Base-by-base conservation (phyloP, 805 yeast genomes). In the Candida endomychidarum region DNA sequence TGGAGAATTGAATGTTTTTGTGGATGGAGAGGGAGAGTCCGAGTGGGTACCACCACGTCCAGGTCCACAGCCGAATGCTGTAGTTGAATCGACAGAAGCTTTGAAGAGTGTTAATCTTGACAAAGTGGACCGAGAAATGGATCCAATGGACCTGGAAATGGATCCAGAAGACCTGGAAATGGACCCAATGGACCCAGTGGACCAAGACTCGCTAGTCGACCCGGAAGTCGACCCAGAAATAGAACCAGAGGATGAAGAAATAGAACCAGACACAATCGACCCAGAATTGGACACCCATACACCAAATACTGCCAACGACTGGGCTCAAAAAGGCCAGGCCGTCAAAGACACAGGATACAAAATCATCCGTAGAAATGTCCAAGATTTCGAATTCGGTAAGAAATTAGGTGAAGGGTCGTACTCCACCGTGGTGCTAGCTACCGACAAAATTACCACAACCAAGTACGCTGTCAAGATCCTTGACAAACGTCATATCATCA, bases 401-500 rank as follows among this genome's bases (percentile, higher is more conserved):
- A 53, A 52, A n/a, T 50, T 70, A 30, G 75, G 75, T 11, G 75
- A 69, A 46, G 75, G 75, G 1, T 68, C 74, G 1, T 70, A 70
- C 42, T 66, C 72, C 8, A 70, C 75, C 0, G 75, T 70, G 5
- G 69, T 68, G 0, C 56, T 68, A 10, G 75, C 71, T 7, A 77
- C 56, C 60, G 53, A 83, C 75, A 43, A 74, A 67, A 56, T 66
- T 73, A 40, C 79, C 70, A 32, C 75, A 58, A 60, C 70, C 56
- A 61, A 78, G 63, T 86, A 81, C 57, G 95, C 95, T 1, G 82
- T 86, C 8, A 86, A 86, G 56, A 77, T 85, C 3, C 63, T 86
- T 41, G 88, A 82, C 57, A 86, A 86, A 56, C 73, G 83, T 41
- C 91, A 86, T 54, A 78, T 86, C 36, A 84, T 86, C 40, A 80